Base-by-base conservation (phyloP, 2,329 filamentous ascomycete genomes). In the Neofusicoccum cordaticola region DNA sequence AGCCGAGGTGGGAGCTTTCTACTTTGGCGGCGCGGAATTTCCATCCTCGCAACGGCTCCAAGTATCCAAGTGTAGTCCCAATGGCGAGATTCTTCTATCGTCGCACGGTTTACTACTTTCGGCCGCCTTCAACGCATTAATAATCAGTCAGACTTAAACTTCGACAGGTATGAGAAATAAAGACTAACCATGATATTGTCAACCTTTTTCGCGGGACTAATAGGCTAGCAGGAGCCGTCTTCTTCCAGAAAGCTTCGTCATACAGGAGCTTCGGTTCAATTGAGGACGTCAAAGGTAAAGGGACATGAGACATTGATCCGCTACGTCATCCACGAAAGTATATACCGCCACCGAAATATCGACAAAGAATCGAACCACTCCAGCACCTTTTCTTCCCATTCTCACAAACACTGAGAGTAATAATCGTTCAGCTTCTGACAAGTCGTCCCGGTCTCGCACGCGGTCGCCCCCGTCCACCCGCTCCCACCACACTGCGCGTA, bases 381-480 rank as follows among this genome's bases (percentile, higher is more conserved):
- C 31, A 5, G 5, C 13, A 17, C 2, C 22, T 7, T 2, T 22
- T 7, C n/a, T 17, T 2, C n/a, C 37, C 31, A 67, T 17, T 2
- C n/a, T 47, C 31, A 67, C 5, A 70, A 37, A 62, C 71, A 71
- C 65, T 71, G 69, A 7, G 67, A 69, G 66, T 71, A 71, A 64
- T 69, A 71, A 3, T 45, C 44, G 60, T 67, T 67, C 42, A 62
- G 62, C n/a, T 37, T 42, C 34, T 60, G 37, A 64, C 70, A 72
- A 39, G 67, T 68, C 56, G 66, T 68, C 50, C 68, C 65, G 34
- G 65, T 63, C 37, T 68, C 68, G 60, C 70, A 72, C 35, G 63
- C 68, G 13, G 66, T 72, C 31, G 62, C 60, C n/a, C 69, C 69
- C 8, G 64, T 65, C 58, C 63, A 71, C 44, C 68, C 66, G 19